phyloP scores from a whole-genome alignment of 2,329 filamentous ascomycete genomes.

The Penicillium griseofulvum region DNA sequence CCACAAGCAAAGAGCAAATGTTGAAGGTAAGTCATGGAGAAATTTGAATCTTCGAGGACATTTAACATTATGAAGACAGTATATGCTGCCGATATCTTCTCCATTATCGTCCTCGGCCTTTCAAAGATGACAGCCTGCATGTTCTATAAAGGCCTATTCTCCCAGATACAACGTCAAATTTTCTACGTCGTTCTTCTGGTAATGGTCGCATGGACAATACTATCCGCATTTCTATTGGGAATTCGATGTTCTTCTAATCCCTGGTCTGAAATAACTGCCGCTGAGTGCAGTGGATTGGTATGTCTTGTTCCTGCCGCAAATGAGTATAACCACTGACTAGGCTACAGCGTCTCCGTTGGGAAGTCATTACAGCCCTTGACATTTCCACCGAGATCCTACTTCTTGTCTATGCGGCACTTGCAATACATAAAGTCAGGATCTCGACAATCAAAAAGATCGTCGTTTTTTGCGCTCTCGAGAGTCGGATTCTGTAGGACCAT shows the following conservation, averaged over 20 bases:
- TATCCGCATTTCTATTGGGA: constrained; percentile 6
- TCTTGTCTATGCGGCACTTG: constrained; percentile 9
- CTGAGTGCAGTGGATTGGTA: constrained; percentile 13
- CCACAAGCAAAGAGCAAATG: neutral
- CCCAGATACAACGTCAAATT: constrained; percentile 3
- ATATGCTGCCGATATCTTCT: constrained; percentile 16
- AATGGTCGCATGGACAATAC: constrained; percentile 6
- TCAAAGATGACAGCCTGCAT: constrained; percentile 17
- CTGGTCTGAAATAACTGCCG: constrained; percentile 12
- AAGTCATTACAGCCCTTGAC: constrained; percentile 15
- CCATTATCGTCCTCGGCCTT: constrained; percentile 11
- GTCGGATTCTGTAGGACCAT: constrained; percentile 2
- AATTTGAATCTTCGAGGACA: neutral
- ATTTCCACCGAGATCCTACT: constrained; percentile 13
- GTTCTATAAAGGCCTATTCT: constrained; percentile 17
- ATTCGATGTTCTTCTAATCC: constrained; percentile 12
- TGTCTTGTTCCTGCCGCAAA: neutral
- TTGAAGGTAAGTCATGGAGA: neutral
- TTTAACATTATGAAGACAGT: constrained; percentile 2
- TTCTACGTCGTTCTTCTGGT: neutral
- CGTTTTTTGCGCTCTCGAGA: constrained; percentile 12
- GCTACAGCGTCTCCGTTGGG: constrained; percentile 11
- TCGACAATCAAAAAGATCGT: constrained; percentile 14
- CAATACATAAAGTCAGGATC: constrained; percentile 14
- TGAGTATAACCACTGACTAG: neutral